phyloP scores from a whole-genome alignment of 169 alveolate genomes.

The Eimeria brunetti region DNA sequence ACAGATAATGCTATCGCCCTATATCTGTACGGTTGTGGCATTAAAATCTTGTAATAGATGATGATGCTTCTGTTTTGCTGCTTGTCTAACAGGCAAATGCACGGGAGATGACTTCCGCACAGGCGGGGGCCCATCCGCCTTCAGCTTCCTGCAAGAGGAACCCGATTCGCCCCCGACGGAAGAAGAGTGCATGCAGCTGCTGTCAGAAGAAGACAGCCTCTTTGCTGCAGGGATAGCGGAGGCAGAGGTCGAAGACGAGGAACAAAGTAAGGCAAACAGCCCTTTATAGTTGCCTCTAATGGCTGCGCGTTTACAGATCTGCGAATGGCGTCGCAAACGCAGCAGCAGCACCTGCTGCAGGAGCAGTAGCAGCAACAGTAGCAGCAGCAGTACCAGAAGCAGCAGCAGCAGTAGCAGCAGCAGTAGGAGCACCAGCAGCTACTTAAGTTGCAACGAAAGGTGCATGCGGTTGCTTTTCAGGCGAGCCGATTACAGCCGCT shows the following conservation, averaged over 20 bases:
- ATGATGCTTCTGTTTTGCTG: not conserved
- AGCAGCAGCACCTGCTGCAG: too few relatives aligned
- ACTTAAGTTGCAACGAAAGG: too few relatives aligned
- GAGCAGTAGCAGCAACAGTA: too few relatives aligned
- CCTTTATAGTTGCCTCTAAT: not conserved
- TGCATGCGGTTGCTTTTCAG: constrained; percentile 16
- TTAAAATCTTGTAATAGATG: not conserved
- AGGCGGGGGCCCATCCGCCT: not conserved
- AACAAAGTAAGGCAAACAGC: not conserved
- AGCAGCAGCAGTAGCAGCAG: too few relatives aligned
- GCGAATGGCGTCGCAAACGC: too few relatives aligned
- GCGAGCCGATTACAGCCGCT: not conserved
- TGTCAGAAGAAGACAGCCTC: constrained; percentile 13
- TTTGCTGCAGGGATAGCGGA: not conserved
- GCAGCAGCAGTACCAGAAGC: too few relatives aligned
- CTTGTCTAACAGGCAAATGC: constrained; percentile 22
- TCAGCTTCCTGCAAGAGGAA: constrained; percentile 56
- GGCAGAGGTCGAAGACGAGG: not conserved
- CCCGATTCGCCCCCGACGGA: not conserved
- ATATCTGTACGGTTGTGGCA: not conserved
- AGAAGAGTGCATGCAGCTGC: constrained; percentile 29
- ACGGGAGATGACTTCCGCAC: constrained; percentile 10
- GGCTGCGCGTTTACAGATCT: not conserved
- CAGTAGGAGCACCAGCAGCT: too few relatives aligned
- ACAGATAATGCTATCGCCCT: too few relatives aligned